Conservation (phyloP, 1,284 basidiomycete genomes). For the Pseudozyma sp. region DNA sequence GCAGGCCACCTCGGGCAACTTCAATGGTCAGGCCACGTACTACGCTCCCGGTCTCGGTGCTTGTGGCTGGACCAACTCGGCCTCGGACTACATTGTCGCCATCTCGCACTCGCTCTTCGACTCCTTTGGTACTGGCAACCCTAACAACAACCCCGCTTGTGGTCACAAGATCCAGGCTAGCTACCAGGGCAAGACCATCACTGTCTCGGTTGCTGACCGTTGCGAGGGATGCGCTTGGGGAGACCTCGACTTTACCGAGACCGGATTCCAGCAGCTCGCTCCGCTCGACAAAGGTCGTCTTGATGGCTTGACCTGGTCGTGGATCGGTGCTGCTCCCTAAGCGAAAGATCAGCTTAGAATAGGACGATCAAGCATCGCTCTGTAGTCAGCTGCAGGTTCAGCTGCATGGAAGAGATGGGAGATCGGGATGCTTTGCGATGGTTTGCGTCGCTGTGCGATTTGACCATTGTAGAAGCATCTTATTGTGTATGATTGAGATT, state of each 20-base stretch:
- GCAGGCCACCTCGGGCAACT: conserved; percentile 62
- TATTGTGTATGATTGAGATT: neutral
- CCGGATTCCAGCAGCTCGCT: conserved; percentile 55
- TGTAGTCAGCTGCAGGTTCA: conserved; percentile 12
- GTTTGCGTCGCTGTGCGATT: neutral
- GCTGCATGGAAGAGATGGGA: neutral
- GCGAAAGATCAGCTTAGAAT: neutral
- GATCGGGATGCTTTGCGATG: neutral
- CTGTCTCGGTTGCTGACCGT: conserved; percentile 58
- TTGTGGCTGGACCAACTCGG: conserved; percentile 55
- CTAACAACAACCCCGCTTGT: conserved; percentile 62
- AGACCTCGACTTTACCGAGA: conserved; percentile 57
- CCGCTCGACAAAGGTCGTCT: conserved; percentile 48
- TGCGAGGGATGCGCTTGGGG: conserved; percentile 54
- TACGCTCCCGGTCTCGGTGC: conserved; percentile 62
- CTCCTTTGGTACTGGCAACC: conserved; percentile 55
- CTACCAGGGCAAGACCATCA: conserved; percentile 59
- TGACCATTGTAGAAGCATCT: neutral
- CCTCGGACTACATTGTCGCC: conserved; percentile 63
- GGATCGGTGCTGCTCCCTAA: conserved; percentile 42
- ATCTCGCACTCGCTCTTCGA: conserved; percentile 57
- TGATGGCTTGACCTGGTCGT: conserved; percentile 52
- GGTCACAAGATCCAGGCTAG: conserved; percentile 61
- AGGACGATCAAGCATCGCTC: neutral
- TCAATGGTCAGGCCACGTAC: conserved; percentile 65